phyloP scores from a whole-genome alignment of 1,284 basidiomycete genomes.

The Trametes versicolor region DNA sequence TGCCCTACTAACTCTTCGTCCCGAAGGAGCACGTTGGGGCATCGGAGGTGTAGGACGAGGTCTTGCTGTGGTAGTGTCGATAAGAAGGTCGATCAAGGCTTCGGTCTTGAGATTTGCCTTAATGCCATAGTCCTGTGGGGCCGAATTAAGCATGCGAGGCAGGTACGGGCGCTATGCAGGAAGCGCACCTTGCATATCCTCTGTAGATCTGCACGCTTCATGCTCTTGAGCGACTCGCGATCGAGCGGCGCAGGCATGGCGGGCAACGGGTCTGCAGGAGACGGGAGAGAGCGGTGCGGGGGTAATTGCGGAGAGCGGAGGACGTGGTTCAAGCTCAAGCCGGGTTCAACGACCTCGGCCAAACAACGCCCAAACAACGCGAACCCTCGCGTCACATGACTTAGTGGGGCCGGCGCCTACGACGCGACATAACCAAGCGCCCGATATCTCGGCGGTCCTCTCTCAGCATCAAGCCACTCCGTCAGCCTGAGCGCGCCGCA shows the following conservation, averaged over 20 bases:
- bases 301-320: constrained; percentile 10
- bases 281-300: constrained; percentile 17
- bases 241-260: constrained; percentile 61
- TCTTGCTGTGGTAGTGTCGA: constrained; percentile 55
- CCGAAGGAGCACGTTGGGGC: constrained; percentile 42
- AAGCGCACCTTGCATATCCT: constrained; percentile 74
- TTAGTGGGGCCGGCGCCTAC: neutral
- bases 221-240: constrained; percentile 63
- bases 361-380: constrained; percentile 43
- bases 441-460: constrained; percentile 1
- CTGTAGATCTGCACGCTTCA: constrained; percentile 79
- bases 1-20: constrained; percentile 47
- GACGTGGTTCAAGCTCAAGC: constrained; percentile 29
- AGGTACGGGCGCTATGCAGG: constrained; percentile 4
- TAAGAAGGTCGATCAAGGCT: constrained; percentile 75
- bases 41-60: constrained; percentile 30
- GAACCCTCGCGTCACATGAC: constrained; percentile 36
- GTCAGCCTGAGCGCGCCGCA: neutral
- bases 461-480: constrained; percentile 4
- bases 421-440: constrained; percentile 7
- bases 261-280: constrained; percentile 10
- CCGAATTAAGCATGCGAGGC: constrained; percentile 35
- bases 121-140: constrained; percentile 72
- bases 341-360: constrained; percentile 31
- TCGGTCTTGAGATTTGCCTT: constrained; percentile 84